Evolutionary conservation across 176 grass and related monocot genomes (phyloP), one percentile per base, ranked within the genome.

Genomic region (Aegilops bicornis): DNA sequence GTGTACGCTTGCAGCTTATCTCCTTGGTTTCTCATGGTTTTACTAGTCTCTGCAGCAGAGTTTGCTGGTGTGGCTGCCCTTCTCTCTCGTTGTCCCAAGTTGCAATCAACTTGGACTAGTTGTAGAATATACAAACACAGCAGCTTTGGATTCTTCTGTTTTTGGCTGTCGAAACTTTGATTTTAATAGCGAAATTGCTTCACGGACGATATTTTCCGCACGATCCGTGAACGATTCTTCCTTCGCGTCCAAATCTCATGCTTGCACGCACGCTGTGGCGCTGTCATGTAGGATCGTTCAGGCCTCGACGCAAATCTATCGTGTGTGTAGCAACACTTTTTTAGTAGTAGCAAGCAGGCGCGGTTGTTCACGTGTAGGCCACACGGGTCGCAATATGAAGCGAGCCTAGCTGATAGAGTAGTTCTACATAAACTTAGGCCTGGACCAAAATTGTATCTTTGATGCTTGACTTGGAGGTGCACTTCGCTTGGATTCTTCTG

Each of bases 81-180:
- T 54, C 40, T 72, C 12, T 33, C 13, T 39, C 15, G 79, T 65
- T 63, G 89, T 59, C 54, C 84, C 43, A 35, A 73, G 66, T 90
- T 43, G 23, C 68, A 6, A 37, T 73, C 86, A 29, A 10, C 59
- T 66, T 29, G 35, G 72, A 58, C 50, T 47, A 68, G 61, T 30
- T 15, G 6, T 29, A 10, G 42, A 66, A 17, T 32, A 59, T 25
- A 45, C 36, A 16, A 14, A 7, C 48, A 73, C 17, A 59, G 7
- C 31, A 12, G 30, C 59, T 54, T 66, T 19, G 42, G 60, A 48
- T 68, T 14, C 29, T 73, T 37, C 58, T 36, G 20, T 37, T 81
- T 81, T 81, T 75, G 56, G 56, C 56, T 59, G 84, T 69, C 47
- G 32, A 59, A 78, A 60, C 45, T 59, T 58, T 22, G 6, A 58